A percentile compares a stretch with the other conserved stretches of the same genome.
phyloP scores from a whole-genome alignment of 2,329 filamentous ascomycete species.

The Aspergillus glaucus region DNA sequence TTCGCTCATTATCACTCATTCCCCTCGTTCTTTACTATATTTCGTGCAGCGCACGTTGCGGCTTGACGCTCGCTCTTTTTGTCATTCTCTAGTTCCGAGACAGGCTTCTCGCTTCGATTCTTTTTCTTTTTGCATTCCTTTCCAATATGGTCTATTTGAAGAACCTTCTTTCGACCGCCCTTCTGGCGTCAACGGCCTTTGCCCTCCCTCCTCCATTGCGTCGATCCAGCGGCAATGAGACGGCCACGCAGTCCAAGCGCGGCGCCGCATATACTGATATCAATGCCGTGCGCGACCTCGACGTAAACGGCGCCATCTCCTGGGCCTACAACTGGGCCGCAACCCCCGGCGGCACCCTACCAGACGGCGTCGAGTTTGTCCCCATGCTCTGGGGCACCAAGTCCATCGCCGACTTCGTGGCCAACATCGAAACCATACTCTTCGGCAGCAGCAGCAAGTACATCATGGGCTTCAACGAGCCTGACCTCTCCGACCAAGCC shows the following conservation, averaged over 20 bases:
- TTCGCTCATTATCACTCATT: background rate
- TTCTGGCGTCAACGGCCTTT: slow-evolving; percentile 30
- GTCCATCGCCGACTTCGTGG: slow-evolving; percentile 30
- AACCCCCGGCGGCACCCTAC: slow-evolving; percentile 21
- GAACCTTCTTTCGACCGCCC: slow-evolving; percentile 24
- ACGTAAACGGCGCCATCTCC: slow-evolving; percentile 20
- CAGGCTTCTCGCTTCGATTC: slow-evolving; percentile 12
- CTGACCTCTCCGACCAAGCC: slow-evolving; percentile 35
- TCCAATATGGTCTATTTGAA: slow-evolving; percentile 35
- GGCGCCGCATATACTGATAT: slow-evolving; percentile 37
- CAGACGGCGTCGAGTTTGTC: slow-evolving; percentile 35
- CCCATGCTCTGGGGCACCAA: slow-evolving; percentile 42
- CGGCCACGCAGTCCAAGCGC: slow-evolving; percentile 18
- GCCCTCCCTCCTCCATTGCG: slow-evolving; percentile 23
- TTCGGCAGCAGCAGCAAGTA: slow-evolving; percentile 29
- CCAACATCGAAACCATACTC: slow-evolving; percentile 28
- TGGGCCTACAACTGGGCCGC: slow-evolving; percentile 45
- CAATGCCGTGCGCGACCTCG: slow-evolving; percentile 26
- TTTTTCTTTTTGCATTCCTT: slow-evolving; percentile 7
- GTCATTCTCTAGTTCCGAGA: slow-evolving; percentile 10
- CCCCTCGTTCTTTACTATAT: slow-evolving; percentile 8
- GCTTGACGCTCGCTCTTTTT: background rate
- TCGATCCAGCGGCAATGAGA: slow-evolving; percentile 11
- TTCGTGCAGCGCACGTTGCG: slow-evolving; percentile 29
- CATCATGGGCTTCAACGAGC: slow-evolving; percentile 44